Base-by-base conservation (phyloP, 176 grass and related monocot species). In the Zea luxurians region DNA sequence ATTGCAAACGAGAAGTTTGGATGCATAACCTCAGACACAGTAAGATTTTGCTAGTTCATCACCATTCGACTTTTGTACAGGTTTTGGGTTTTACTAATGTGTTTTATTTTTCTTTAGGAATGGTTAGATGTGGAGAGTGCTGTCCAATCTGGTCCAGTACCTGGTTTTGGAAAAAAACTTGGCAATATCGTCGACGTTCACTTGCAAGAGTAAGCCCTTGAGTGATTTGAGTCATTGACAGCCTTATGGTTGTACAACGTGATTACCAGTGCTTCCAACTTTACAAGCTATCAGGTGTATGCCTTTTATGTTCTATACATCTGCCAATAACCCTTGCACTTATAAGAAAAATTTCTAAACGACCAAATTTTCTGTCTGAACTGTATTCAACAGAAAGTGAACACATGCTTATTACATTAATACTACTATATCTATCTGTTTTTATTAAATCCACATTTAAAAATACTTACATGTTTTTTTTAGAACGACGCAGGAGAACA, bases 1-100 rank as follows among this genome's bases (percentile, higher is more conserved):
- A 95, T 98, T 76, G 96, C 96, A 64, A 89, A 94, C 4, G 91
- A 98, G 71, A 95, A 90, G 86, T 89, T 98, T 84, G 76, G 81
- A 42, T 87, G 75, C 82, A 85, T 98, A 80, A 85, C 59, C 8
- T 83, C 92, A 1, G 92, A 98, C 70, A 73, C 87, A 74, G 96
- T 98, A 88, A 78, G 68, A 78, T 66, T n/a, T 72, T 81, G 10
- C 47, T 45, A 74, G 70, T 64, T 79, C 10, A 68, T 63, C 49
- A 71, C 71, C 13, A 38, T 81, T 13, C 68, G 41, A 80, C 16
- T 70, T 64, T 77, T 54, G 8, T 79, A 6, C 0, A 61, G 38
- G 15, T 84, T 81, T 75, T n/a, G 5, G 48, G 55, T 41, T 60
- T 53, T 59, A 68, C 38, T 79, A 43, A 70, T 80, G 71, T 61